Evolutionary conservation across 2,329 filamentous ascomycete genomes (phyloP).

Genomic region (Calonectria honghensis): DNA sequence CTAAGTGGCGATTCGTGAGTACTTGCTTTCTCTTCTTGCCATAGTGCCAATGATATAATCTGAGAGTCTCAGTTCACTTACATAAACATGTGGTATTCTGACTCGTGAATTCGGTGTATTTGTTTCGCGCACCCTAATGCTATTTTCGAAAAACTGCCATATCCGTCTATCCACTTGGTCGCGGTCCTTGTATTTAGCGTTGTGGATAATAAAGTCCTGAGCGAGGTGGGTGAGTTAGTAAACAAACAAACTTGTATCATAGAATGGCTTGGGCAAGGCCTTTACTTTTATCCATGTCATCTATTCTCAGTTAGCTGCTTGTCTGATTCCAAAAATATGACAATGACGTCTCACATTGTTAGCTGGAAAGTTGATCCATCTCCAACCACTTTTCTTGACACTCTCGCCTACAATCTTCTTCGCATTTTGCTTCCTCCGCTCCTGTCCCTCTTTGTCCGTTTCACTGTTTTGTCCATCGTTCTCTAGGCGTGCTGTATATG

Average conservation of each 20-base stretch:
- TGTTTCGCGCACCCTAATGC: not conserved
- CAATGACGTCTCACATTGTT: not conserved
- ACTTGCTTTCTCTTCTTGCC: not conserved
- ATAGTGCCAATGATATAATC: not conserved
- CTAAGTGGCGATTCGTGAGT: not conserved
- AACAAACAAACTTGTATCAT: too few relatives aligned
- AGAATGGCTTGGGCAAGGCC: not conserved
- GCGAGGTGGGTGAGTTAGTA: not conserved
- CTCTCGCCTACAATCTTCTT: not conserved
- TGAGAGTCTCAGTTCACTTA: not conserved
- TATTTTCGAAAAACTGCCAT: constrained; percentile 9
- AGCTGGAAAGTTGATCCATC: constrained; percentile 9
- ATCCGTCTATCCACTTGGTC: not conserved
- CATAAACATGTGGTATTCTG: not conserved
- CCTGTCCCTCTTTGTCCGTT: not conserved
- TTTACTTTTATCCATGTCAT: constrained; percentile 6
- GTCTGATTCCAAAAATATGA: accelerated
- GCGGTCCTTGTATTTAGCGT: not conserved
- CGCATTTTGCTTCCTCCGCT: not conserved
- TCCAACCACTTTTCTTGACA: not conserved
- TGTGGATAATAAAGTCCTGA: constrained; percentile 1
- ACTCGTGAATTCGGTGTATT: not conserved
- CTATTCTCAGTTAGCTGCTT: not conserved
- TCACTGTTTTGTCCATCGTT: too few relatives aligned
- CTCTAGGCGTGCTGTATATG: not conserved